phyloP scores from a whole-genome alignment of 257 asterid genomes.

The Solanum rostratum region DNA sequence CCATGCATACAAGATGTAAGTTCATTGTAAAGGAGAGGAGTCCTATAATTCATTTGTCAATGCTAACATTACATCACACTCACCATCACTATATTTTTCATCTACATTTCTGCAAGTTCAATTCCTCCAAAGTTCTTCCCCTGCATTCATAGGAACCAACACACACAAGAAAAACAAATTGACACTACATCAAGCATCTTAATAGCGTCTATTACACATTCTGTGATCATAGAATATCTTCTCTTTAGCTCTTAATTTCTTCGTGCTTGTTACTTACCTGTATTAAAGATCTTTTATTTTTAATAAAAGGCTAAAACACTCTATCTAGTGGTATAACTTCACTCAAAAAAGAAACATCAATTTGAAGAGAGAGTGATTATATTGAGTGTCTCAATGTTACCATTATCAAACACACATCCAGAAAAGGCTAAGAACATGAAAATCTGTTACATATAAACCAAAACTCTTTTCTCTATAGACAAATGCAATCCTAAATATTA shows the following conservation, averaged over 20 bases:
- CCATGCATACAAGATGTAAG: neutral
- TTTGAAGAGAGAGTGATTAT: neutral
- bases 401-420: neutral
- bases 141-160: no score
- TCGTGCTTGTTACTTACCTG: no score
- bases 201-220: no score
- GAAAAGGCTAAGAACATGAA: neutral
- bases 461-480: neutral
- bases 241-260: no score
- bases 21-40: neutral
- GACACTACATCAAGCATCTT: neutral
- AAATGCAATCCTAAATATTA: conserved; percentile 2
- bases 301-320: no score
- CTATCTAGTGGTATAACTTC: no score
- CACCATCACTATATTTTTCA: neutral
- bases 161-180: no score
- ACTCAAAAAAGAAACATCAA: neutral
- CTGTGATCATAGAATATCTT: no score
- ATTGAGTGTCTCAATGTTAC: neutral
- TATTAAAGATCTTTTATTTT: no score
- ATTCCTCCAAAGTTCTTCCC: no score
- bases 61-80: neutral
- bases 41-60: neutral
- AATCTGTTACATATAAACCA: neutral
- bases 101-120: neutral